Evolutionary conservation across 176 grass and related monocot species (phyloP).

Genomic region (Musa troglodytarum): DNA sequence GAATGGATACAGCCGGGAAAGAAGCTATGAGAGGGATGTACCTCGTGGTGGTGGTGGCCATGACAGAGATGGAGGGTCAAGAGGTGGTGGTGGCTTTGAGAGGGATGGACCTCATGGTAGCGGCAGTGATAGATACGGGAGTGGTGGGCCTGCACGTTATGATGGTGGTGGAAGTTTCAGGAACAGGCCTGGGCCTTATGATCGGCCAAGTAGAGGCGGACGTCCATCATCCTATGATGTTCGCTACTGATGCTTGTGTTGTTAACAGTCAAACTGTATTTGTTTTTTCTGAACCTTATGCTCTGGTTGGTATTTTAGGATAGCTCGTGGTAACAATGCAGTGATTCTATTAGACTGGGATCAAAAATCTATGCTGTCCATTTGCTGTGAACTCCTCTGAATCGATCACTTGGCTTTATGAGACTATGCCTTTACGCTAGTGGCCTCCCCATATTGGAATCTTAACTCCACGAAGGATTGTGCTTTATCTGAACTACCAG

Average conservation of each 20-base stretch:
- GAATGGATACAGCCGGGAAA: conserved; percentile 69
- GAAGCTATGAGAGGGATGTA: conserved; percentile 68
- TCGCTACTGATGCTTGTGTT: conserved; percentile 46
- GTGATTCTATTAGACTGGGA: background rate
- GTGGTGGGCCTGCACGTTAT: conserved; percentile 28
- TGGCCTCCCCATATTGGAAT: too few species aligned
- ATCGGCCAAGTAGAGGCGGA: conserved; percentile 51
- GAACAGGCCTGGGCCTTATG: conserved; percentile 41
- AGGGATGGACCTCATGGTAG: conserved; percentile 38
- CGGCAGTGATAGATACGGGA: conserved; percentile 41
- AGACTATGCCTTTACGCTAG: too few species aligned
- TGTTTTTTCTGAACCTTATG: background rate
- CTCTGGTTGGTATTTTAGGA: background rate
- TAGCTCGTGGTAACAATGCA: background rate
- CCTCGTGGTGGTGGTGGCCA: conserved; percentile 32
- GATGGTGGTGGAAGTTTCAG: conserved; percentile 9
- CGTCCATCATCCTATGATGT: conserved; percentile 41
- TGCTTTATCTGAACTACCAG: too few species aligned
- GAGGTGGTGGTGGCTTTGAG: conserved; percentile 25
- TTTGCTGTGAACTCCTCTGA: too few species aligned
- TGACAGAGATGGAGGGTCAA: conserved; percentile 51
- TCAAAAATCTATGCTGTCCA: too few species aligned
- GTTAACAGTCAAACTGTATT: background rate
- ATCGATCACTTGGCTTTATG: too few species aligned
- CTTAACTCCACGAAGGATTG: too few species aligned